A percentile compares a stretch with the other conserved stretches of the same genome.
Conservation (phyloP, 2,329 filamentous ascomycete genomes). For the Trematosphaeria pertusa region DNA sequence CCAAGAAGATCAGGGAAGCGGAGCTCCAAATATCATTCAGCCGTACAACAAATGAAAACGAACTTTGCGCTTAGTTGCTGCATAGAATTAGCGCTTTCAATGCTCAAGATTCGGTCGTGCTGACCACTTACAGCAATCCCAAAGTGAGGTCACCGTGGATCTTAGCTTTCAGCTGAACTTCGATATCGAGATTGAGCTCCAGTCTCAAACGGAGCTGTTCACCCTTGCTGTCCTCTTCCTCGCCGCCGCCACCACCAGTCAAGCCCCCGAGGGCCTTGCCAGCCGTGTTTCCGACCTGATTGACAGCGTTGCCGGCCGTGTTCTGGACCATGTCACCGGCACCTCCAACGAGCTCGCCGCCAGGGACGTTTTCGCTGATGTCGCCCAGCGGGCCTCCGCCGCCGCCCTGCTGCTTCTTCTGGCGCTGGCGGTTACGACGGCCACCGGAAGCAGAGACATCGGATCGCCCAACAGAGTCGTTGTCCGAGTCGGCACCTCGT, state of each 20-base stretch:
- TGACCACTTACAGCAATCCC: conserved; percentile 56
- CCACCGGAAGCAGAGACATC: conserved; percentile 62
- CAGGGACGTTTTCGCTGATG: conserved; percentile 62
- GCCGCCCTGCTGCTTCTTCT: conserved; percentile 56
- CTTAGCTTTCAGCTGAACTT: conserved; percentile 69
- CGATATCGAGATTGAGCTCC: conserved; percentile 68
- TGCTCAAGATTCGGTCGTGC: neutral
- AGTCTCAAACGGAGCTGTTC: conserved; percentile 63
- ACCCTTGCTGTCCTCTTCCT: conserved; percentile 45
- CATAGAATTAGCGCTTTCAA: conserved; percentile 21
- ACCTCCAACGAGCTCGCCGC: conserved; percentile 60
- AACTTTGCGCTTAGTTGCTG: conserved; percentile 36
- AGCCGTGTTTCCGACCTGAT: conserved; percentile 51
- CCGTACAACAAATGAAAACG: conserved; percentile 15
- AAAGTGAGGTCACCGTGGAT: conserved; percentile 70
- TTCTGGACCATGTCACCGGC: conserved; percentile 64
- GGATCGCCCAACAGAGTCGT: conserved; percentile 61
- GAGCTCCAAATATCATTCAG: conserved; percentile 23
- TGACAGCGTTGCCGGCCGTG: conserved; percentile 61
- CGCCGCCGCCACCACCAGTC: conserved; percentile 52
- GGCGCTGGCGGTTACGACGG: conserved; percentile 62
- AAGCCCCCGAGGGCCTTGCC: conserved; percentile 57
- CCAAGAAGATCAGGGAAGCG: conserved; percentile 18
- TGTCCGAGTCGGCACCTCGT: conserved; percentile 56
- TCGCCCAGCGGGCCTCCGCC: conserved; percentile 60